Base-by-base conservation (phyloP, 805 yeast species). In the Metschnikowia continentalis region DNA sequence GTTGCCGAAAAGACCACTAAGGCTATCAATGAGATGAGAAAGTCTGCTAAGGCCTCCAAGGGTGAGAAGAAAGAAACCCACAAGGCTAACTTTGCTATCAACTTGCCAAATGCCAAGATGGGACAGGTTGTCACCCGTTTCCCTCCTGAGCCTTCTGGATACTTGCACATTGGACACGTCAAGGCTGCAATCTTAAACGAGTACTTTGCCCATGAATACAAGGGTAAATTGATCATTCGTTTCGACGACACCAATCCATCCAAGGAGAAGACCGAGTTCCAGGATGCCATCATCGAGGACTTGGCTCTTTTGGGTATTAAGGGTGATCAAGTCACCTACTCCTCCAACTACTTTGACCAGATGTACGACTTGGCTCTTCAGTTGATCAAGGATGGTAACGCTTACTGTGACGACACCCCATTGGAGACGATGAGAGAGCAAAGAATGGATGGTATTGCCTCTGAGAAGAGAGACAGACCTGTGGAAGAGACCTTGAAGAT, bases 141-240 rank as follows among this genome's bases (percentile, higher is more conserved):
- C 83, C 99, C 96, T 47, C 99, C 99, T 58, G 99, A 94, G 77
- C 99, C 99, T 54, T 88, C 96, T 74, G 99, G 99, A 75, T 94
- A 91, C 72, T 80, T 94, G 72, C 99, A 94, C 74, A 94, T 94
- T 73, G 99, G 99, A 61, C 99, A 94, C 68, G 99, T 96, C 54
- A 94, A 94, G 74, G 99, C 99, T 55, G 99, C 99, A 49, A 79
- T 94, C 52, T 80, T 94, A 68, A 94, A 94, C 76, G 94, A 94
- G 73, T 92, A 91, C 76, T 92, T 94, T 75, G 99, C 99, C 45
- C 85, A 89, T 62, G 86, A 82, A 66, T 94, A 92, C 79, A 87
- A 94, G 65, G 99, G 99, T 69, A 94, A 94, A 74, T 82, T 94
- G 69, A 90, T 94, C 65, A 86, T 94, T 65, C 84, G 99, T 74